Percentiles rank a stretch among this genome's conserved stretches.
phyloP scores from a whole-genome alignment of 2,329 filamentous ascomycete species.

The Orbilia ellipsospora region DNA sequence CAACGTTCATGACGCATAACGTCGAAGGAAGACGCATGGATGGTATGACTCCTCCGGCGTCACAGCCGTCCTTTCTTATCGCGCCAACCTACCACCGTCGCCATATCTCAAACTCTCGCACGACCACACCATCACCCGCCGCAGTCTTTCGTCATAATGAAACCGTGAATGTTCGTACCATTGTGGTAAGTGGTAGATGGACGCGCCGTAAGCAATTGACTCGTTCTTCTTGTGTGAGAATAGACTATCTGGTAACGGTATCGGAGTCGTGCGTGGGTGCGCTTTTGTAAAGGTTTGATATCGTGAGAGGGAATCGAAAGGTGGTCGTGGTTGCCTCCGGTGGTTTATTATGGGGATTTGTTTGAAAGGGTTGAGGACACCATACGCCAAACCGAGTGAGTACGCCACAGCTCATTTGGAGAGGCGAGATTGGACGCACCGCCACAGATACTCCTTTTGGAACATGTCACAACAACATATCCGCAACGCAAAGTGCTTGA shows the following conservation, averaged over 20 bases:
- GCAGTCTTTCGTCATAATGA: conserved; percentile 5
- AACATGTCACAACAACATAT: neutral
- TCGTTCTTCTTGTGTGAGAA: neutral
- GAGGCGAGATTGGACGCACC: conserved; percentile 28
- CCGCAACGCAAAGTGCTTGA: too few relatives aligned
- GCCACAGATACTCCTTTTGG: conserved; percentile 27
- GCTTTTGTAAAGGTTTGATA: conserved; percentile 18
- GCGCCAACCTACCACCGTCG: conserved; percentile 32
- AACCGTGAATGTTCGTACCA: conserved; percentile 34
- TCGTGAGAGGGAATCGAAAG: conserved; percentile 5
- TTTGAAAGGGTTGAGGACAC: conserved; percentile 55
- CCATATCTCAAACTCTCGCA: conserved; percentile 34
- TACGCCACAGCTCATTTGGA: conserved; percentile 23
- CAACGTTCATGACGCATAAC: neutral
- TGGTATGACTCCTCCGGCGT: neutral
- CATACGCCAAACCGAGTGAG: conserved; percentile 38
- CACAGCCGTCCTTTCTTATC: neutral
- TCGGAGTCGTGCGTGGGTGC: conserved; percentile 1
- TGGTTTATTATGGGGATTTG: conserved; percentile 34
- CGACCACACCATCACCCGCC: conserved; percentile 14
- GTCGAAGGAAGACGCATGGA: neutral
- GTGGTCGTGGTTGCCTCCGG: conserved; percentile 10
- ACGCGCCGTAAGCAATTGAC: conserved; percentile 33
- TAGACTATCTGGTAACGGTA: neutral
- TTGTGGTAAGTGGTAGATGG: conserved; percentile 24